A percentile compares a stretch with the other conserved stretches of the same genome.
Evolutionary conservation across 805 yeast genomes (phyloP).

Genomic region (Barnettozyma wickerhamii): DNA sequence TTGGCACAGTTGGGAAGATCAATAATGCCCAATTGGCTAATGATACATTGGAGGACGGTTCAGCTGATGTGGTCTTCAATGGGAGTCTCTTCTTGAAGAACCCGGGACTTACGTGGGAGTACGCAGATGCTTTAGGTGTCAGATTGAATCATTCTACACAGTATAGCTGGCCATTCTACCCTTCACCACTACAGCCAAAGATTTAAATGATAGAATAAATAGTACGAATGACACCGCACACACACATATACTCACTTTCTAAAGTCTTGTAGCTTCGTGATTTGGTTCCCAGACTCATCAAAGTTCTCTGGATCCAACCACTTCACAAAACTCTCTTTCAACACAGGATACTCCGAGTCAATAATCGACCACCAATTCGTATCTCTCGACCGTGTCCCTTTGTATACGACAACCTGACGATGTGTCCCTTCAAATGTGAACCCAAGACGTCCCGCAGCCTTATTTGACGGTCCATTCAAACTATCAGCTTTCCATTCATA

Average conservation of each 20-base stretch:
- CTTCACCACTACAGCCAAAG: constrained; percentile 11
- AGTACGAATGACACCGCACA: no score
- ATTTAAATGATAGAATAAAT: not conserved
- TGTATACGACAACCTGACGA: constrained; percentile 2
- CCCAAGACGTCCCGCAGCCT: constrained; percentile 7
- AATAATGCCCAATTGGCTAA: constrained; percentile 33
- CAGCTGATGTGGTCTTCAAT: constrained; percentile 43
- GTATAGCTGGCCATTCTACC: constrained; percentile 29
- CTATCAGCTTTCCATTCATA: constrained; percentile 10
- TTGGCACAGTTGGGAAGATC: constrained; percentile 47
- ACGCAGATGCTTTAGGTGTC: constrained; percentile 48
- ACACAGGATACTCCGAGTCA: not conserved
- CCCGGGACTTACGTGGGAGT: constrained; percentile 45
- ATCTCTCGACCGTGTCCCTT: constrained; percentile 3
- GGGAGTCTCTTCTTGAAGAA: constrained; percentile 44
- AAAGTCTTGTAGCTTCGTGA: not conserved
- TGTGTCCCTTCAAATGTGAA: constrained; percentile 4
- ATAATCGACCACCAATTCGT: constrained; percentile 6
- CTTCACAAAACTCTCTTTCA: not conserved
- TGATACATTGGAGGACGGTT: constrained; percentile 35
- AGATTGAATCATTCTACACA: constrained; percentile 34
- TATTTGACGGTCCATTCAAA: constrained; percentile 3
- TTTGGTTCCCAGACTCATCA: not conserved
- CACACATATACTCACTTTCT: not conserved
- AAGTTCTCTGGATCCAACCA: constrained; percentile 4